These are phyloP conservation scores for Whalleya microplaca DNA, from an alignment of 2,329 filamentous ascomycete genomes.

Conservation along the genomic window DNA sequence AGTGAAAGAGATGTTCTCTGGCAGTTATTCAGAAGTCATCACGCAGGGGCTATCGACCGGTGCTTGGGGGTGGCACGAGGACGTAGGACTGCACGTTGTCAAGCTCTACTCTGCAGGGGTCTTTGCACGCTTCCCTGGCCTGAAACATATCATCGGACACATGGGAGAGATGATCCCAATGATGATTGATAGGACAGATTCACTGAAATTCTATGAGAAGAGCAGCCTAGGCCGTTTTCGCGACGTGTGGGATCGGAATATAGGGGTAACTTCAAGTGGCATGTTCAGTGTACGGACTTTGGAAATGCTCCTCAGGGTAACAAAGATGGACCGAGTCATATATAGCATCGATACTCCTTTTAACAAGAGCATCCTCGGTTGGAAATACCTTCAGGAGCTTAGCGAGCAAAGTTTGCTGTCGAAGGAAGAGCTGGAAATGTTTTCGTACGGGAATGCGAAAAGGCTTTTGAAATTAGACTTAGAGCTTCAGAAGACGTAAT, in stretches of 20 bases:
- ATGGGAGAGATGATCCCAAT: constrained; percentile 56
- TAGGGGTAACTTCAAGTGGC: constrained; percentile 62
- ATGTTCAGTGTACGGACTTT: constrained; percentile 53
- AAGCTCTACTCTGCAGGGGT: constrained; percentile 31
- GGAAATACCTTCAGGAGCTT: constrained; percentile 52
- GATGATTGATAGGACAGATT: constrained; percentile 51
- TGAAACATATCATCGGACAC: constrained; percentile 43
- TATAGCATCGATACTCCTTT: constrained; percentile 65
- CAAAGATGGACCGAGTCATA: constrained; percentile 53
- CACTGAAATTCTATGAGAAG: neutral
- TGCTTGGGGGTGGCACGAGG: constrained; percentile 42
- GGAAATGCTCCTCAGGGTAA: constrained; percentile 37
- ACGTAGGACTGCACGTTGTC: constrained; percentile 41
- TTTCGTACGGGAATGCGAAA: no score
- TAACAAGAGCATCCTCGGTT: constrained; percentile 51
- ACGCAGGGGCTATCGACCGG: constrained; percentile 24
- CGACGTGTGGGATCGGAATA: constrained; percentile 58
- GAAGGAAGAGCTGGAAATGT: no score
- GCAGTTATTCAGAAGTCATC: constrained; percentile 39
- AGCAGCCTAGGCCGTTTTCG: constrained; percentile 37
- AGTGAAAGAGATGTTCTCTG: constrained; percentile 37
- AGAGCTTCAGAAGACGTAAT: no score
- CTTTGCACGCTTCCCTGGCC: constrained; percentile 41
- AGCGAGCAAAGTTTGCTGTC: constrained; percentile 50
- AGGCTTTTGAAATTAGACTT: no score